Evolutionary conservation across 2,329 filamentous ascomycete genomes (phyloP).

Genomic region (Verticillium tricorpus): DNA sequence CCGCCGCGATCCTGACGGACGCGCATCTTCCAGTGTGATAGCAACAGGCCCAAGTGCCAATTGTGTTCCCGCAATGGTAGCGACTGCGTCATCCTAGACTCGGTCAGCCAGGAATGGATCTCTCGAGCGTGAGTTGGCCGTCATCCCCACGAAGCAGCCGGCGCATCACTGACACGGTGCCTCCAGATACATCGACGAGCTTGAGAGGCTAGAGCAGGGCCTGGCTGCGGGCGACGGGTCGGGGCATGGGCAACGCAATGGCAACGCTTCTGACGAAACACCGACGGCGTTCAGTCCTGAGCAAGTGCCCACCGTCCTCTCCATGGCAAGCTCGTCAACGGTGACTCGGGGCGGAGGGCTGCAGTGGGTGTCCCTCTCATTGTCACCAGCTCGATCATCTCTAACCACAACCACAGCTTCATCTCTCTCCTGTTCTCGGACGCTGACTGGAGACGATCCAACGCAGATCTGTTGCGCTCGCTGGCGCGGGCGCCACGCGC

Average conservation of each 20-base stretch:
- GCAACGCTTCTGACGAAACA: background rate
- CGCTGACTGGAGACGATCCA: slow-evolving; percentile 10
- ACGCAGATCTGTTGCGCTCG: slow-evolving; percentile 8
- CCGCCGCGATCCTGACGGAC: background rate
- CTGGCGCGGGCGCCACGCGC: slow-evolving; percentile 5
- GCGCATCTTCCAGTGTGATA: slow-evolving; percentile 18
- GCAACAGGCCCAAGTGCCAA: slow-evolving; percentile 21
- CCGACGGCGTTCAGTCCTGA: background rate
- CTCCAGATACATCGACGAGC: no score
- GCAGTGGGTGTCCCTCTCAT: slow-evolving; percentile 3
- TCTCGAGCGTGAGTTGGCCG: slow-evolving; percentile 15
- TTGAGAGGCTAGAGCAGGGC: no score
- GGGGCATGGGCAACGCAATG: background rate
- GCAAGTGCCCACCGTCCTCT: slow-evolving; percentile 11
- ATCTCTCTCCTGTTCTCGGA: slow-evolving; percentile 13
- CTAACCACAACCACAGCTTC: slow-evolving; percentile 3
- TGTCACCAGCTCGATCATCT: background rate
- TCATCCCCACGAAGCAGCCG: background rate
- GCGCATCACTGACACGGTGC: no score
- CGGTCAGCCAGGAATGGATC: slow-evolving; percentile 16
- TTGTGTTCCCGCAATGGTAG: slow-evolving; percentile 18
- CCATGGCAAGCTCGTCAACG: slow-evolving; percentile 8
- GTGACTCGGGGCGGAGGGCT: slow-evolving; percentile 10
- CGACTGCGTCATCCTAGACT: slow-evolving; percentile 21
- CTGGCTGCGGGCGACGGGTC: no score